Evolutionary conservation across 495 filamentous ascomycete genomes (phyloP).

Genomic region (Penicillium chermesinum): DNA sequence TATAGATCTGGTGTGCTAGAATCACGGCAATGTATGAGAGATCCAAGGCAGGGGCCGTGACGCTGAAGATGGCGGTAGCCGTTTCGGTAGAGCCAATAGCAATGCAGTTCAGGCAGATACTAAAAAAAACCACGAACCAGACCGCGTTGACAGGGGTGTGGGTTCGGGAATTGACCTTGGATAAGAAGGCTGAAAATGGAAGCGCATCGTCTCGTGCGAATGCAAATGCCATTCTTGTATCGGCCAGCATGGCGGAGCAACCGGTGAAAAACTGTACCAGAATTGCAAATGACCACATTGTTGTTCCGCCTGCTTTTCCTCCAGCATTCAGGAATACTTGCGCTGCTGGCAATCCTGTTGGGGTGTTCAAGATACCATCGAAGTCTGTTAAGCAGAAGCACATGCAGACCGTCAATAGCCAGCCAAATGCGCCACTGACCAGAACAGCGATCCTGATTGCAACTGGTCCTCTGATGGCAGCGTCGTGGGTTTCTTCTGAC

Average conservation of each 20-base stretch:
- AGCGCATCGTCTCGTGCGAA: slow-evolving; percentile 67
- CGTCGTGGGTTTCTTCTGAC: slow-evolving; percentile 70
- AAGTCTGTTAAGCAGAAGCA: slow-evolving; percentile 65
- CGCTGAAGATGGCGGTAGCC: slow-evolving; percentile 64
- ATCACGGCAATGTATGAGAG: slow-evolving; percentile 66
- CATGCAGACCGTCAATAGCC: slow-evolving; percentile 61
- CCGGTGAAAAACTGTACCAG: slow-evolving; percentile 70
- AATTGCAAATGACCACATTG: slow-evolving; percentile 67
- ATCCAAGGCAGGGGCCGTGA: slow-evolving; percentile 66
- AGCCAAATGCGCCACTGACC: slow-evolving; percentile 61
- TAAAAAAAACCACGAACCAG: slow-evolving; percentile 66
- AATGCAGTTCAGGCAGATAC: slow-evolving; percentile 56
- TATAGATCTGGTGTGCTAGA: slow-evolving; percentile 57
- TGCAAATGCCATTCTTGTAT: slow-evolving; percentile 68
- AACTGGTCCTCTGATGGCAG: slow-evolving; percentile 58
- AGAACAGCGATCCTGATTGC: slow-evolving; percentile 61
- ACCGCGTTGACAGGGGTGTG: slow-evolving; percentile 64
- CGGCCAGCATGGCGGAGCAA: slow-evolving; percentile 64
- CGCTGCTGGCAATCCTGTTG: slow-evolving; percentile 62
- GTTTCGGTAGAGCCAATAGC: slow-evolving; percentile 65
- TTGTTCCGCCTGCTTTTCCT: slow-evolving; percentile 52
- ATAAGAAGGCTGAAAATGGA: slow-evolving; percentile 60
- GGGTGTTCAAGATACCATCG: slow-evolving; percentile 55
- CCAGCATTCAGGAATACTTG: slow-evolving; percentile 69
- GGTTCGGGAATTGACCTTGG: slow-evolving; percentile 52